Evolutionary conservation across 345 rosid genomes (phyloP).

Genomic region (Anastatica hierochuntica): DNA sequence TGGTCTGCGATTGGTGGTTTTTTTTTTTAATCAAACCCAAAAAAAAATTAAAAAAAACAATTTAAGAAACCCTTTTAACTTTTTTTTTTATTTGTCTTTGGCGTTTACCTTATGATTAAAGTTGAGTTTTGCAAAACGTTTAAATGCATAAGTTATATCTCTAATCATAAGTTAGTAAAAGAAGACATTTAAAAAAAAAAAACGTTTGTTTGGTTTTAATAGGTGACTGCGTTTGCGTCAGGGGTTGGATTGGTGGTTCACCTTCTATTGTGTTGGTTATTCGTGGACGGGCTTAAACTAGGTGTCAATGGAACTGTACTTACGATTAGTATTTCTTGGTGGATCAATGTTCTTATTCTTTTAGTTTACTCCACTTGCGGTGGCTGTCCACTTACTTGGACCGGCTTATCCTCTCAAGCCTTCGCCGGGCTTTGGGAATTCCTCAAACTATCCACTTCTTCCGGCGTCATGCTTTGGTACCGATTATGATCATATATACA

Average conservation of each 20-base stretch:
- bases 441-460: slow-evolving; percentile 46
- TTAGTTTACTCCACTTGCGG: slow-evolving; percentile 27
- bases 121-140: no score
- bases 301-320: slow-evolving; percentile 45
- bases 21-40: no score
- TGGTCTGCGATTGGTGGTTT: no score
- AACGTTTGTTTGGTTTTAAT: no score
- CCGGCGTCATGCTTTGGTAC: slow-evolving; percentile 78
- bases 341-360: slow-evolving; percentile 37
- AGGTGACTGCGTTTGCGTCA: slow-evolving; percentile 37
- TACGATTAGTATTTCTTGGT: slow-evolving; percentile 49
- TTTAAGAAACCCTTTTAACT: no score
- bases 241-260: slow-evolving; percentile 31
- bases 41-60: no score
- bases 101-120: no score
- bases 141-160: no score
- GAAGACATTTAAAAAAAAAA: no score
- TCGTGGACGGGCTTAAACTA: slow-evolving; percentile 31
- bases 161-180: no score
- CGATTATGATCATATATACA: no score
- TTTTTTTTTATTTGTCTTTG: no score
- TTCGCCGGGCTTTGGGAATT: slow-evolving; percentile 51
- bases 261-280: slow-evolving; percentile 40
- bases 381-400: slow-evolving; percentile 58
- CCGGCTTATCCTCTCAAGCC: slow-evolving; percentile 47